Conservation (phyloP, 805 yeast species). For the Candida peoriensis region DNA sequence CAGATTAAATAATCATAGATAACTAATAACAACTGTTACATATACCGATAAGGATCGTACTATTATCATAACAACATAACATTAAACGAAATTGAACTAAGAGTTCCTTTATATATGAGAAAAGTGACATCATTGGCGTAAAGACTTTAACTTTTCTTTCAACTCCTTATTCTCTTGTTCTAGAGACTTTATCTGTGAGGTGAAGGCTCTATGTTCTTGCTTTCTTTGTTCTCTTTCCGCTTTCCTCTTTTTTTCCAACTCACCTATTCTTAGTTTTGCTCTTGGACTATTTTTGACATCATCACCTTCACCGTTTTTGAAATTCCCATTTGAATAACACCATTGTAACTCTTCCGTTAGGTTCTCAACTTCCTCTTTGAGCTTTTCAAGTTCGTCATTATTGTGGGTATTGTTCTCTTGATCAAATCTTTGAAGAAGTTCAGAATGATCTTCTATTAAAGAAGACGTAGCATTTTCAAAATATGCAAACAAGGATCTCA, state of each 20-base stretch:
- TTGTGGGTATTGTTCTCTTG: neutral
- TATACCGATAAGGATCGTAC: no score
- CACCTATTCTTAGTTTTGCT: constrained; percentile 49
- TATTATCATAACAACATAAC: no score
- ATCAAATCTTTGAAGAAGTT: constrained; percentile 18
- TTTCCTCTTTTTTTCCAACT: constrained; percentile 60
- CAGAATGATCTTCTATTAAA: constrained; percentile 51
- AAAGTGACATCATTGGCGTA: neutral
- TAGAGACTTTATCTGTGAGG: constrained; percentile 43
- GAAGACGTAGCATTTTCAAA: constrained; percentile 58
- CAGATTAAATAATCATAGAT: no score
- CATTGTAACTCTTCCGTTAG: constrained; percentile 16
- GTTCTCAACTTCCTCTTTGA: constrained; percentile 10
- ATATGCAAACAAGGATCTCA: constrained; percentile 45
- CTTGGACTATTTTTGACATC: constrained; percentile 26
- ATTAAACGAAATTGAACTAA: neutral
- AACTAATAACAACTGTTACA: no score
- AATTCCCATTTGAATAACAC: constrained; percentile 13
- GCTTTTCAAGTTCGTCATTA: constrained; percentile 3
- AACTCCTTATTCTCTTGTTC: constrained; percentile 50
- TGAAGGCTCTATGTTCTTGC: constrained; percentile 54
- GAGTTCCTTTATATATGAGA: no score
- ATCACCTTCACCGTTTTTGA: constrained; percentile 7
- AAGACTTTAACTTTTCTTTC: constrained; percentile 20
- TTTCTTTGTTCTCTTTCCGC: constrained; percentile 66